A percentile compares a stretch with the other conserved stretches of the same genome.
These are phyloP conservation scores for Cicer yamashitae DNA, from an alignment of 306 rosid genomes.

Conservation along the genomic window DNA sequence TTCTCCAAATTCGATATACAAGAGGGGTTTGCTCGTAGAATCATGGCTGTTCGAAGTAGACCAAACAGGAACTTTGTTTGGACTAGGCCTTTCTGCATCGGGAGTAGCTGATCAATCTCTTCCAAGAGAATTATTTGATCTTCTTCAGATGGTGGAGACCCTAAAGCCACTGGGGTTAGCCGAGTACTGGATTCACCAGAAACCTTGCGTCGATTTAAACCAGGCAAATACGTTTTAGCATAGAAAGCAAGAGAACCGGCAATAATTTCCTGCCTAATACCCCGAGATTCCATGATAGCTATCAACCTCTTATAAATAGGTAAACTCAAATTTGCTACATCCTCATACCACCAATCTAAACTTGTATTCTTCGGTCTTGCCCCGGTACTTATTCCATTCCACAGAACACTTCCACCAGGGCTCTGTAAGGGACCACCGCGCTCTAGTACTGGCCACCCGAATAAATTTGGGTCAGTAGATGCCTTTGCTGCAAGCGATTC, in stretches of 20 bases:
- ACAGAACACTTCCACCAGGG: conserved; percentile 97
- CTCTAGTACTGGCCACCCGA: conserved; percentile 95
- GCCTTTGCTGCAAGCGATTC: conserved; percentile 90
- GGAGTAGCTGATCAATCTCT: conserved; percentile 78
- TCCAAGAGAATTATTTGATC: conserved; percentile 84
- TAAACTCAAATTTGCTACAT: conserved; percentile 75
- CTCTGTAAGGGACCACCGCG: conserved; percentile 98
- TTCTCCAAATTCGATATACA: conserved; percentile 85
- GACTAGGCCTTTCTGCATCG: conserved; percentile 79
- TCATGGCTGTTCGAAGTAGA: conserved; percentile 90
- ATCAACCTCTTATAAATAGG: conserved; percentile 80
- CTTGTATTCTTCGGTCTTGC: conserved; percentile 87
- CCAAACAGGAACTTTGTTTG: conserved; percentile 83
- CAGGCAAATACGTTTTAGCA: conserved; percentile 85
- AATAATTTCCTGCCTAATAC: conserved; percentile 77
- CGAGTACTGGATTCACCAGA: conserved; percentile 66
- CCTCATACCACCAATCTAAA: conserved; percentile 97
- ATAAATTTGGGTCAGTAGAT: conserved; percentile 88
- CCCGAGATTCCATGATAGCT: conserved; percentile 87
- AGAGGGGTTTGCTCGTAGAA: conserved; percentile 69
- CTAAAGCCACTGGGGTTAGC: conserved; percentile 58
- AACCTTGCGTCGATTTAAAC: conserved; percentile 81
- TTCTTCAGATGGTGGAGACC: conserved; percentile 78
- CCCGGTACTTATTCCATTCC: conserved; percentile 99
- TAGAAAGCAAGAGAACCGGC: conserved; percentile 86